phyloP scores from a whole-genome alignment of 1,284 basidiomycete species.

The Ustilago curta region DNA sequence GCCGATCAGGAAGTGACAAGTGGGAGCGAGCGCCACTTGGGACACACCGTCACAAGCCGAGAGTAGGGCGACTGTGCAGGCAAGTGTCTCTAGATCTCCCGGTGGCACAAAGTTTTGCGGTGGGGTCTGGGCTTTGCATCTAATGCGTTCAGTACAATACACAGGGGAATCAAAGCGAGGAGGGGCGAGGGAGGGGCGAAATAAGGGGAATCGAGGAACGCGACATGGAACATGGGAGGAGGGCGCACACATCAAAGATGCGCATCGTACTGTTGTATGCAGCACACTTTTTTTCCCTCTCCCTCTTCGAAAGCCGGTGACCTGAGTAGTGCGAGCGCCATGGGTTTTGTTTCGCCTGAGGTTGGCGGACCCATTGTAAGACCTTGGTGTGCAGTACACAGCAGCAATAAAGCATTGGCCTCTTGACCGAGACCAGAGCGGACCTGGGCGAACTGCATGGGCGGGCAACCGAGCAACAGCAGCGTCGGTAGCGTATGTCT shows the following conservation, averaged over 20 bases:
- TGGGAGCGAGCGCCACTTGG: slow-evolving; percentile 7
- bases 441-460: neutral
- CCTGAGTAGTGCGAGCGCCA: too few relatives aligned
- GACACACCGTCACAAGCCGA: neutral
- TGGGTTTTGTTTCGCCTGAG: too few relatives aligned
- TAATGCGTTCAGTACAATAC: neutral
- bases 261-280: neutral
- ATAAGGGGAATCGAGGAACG: neutral
- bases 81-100: neutral
- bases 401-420: too few relatives aligned
- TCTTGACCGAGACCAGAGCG: too few relatives aligned
- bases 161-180: neutral
- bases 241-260: slow-evolving; percentile 3
- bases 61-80: neutral
- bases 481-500: slow-evolving; percentile 3
- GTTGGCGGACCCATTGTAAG: too few relatives aligned
- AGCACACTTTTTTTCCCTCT: too few relatives aligned
- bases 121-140: slow-evolving; percentile 4
- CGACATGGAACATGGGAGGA: neutral
- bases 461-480: neutral
- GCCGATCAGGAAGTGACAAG: neutral
- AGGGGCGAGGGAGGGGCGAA: neutral
- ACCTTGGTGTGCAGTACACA: too few relatives aligned
- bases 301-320: too few relatives aligned
- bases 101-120: neutral